Evolutionary conservation across 495 filamentous ascomycete species (phyloP), one percentile per base, ranked within the genome.

Genomic region (Aspergillus nidulans): DNA sequence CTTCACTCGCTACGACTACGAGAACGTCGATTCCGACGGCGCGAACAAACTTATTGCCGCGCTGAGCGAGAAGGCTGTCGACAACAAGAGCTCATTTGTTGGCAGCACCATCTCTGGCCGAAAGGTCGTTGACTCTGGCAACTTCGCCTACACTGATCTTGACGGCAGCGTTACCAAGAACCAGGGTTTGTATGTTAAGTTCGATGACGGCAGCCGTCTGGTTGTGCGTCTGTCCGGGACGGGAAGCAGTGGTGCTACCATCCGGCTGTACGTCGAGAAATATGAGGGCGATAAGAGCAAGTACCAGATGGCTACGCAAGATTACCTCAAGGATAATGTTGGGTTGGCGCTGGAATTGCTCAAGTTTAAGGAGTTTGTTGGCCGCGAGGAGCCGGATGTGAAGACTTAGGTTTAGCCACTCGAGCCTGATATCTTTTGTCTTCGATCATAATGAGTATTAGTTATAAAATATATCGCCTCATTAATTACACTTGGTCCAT

Each of bases 1-100:
- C 81, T 98, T 98, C 82, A 98, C 94, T 24, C 90, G 94, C 43
- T 97, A 96, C 72, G 94, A 98, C 74, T 98, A 94, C 75, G 94
- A 98, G 75, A 84, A 92, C 55, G 91, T 95, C 56, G 89, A 95
- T 71, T 86, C 83, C 53, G 89, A 90, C 2, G 92, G 89, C 46
- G 95, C 95, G 25, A 89, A 88, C 75, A 90, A 91, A 75, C 82
- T 98, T 39, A 85, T 95, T 40, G 84, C 81, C 54, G 85, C 86
- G 36, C 75, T 98, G 58, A 81, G 84, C 51, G 80, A 81, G 60
- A 70, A 83, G 48, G 81, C 47, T 20, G 47, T 88, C 64, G 77
- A 77, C 45, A 83, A 88, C 66, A 85, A 91, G 56, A 76, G 77
- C 52, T 77, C 87, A 51, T 97, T 97, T 57, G 78, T 96, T 30